Conservation (phyloP, 257 asterid species). For the Verbascum thapsus region DNA sequence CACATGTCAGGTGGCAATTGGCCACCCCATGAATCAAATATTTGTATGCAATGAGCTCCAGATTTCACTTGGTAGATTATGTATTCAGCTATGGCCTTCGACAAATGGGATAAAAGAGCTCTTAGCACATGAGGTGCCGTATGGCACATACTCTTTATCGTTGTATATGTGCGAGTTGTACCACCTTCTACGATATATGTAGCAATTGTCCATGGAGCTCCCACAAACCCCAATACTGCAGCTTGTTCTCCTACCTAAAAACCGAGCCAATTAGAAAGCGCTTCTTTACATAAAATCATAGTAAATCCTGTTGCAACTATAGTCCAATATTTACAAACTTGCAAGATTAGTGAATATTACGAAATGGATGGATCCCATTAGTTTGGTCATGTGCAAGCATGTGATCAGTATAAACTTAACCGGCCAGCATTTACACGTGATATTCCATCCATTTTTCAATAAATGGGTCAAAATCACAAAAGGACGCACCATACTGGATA, state of each 20-base stretch:
- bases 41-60: slow-evolving; percentile 96
- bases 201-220: slow-evolving; percentile 99
- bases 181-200: slow-evolving; percentile 96
- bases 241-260: slow-evolving; percentile 80
- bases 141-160: slow-evolving; percentile 93
- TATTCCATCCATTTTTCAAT: no score
- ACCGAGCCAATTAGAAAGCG: slow-evolving; percentile 16
- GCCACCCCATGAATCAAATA: slow-evolving; percentile 96
- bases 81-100: slow-evolving; percentile 64
- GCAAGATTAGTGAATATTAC: no score
- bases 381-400: no score
- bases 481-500: no score
- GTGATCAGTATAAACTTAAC: no score
- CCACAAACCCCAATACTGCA: slow-evolving; percentile 96
- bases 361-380: no score
- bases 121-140: slow-evolving; percentile 55
- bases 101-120: slow-evolving; percentile 77
- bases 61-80: slow-evolving; percentile 80
- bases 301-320: no score
- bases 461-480: no score
- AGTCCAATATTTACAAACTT: no score
- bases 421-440: no score
- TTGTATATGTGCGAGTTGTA: slow-evolving; percentile 79
- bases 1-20: slow-evolving; percentile 75
- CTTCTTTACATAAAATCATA: slow-evolving; percentile 16